Base-by-base conservation (phyloP, 495 filamentous ascomycete species). In the Bathelium albidoporum region DNA sequence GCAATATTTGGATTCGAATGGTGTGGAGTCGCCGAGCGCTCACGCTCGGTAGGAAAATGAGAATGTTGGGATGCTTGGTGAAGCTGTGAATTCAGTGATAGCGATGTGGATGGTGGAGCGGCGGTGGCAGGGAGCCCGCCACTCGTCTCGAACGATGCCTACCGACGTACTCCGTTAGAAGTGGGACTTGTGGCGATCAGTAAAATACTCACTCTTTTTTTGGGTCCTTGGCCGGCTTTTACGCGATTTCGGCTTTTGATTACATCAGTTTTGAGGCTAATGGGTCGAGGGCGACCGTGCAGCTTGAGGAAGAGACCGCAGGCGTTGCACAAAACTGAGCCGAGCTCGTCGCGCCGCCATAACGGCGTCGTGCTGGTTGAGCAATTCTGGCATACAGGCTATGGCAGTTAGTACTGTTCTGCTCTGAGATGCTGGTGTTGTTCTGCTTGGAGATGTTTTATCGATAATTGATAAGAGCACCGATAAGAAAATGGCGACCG, bases 201-300 rank as follows among this genome's bases (percentile, higher is more conserved):
- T 5, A 20, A 20, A 5, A 49, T 2, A 55, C 24, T 29, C 16
- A 62, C 80, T 84, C 96, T 97, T 75, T 91, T 93, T 78, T 93
- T 94, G 60, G 86, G 83, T 11, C 85, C 86, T 68, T 90, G 87
- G 5, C 89, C 90, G 53, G 91, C 94, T 80, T 97, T 97, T 59
- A 97, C 92, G 61, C 94, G 86, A 73, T 99, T 99, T 69, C 94
- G 91, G 78, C 92, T 96, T 78, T 99, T 99, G 78, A 99, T 99
- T 64, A 97, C 91, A 79, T 99, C 95, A 52, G 95, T 99, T 79
- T 99, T 99, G 68, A 99, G 83, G 67, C 87, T 92, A 75, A 95
- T 95, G 70, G 95, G 95, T 60, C 94, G 87, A 66, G 95, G 85
- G 24, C 91, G 85, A 65, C 90, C 90, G 68, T 99, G 94, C 65